Conservation (phyloP, 2,329 filamentous ascomycete species). For the Epichloe coenophiala region DNA sequence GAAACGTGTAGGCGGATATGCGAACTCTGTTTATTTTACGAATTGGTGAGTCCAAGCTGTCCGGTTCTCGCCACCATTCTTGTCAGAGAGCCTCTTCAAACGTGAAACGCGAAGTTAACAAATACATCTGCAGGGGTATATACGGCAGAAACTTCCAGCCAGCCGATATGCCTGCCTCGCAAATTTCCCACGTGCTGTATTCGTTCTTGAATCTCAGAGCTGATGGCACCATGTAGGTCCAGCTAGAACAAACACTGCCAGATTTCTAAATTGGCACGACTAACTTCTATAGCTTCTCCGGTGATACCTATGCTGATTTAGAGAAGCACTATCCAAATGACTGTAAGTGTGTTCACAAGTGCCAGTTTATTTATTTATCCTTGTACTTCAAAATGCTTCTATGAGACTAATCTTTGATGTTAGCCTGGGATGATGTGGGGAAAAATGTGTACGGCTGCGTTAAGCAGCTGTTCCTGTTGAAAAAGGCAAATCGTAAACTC, state of each 20-base stretch:
- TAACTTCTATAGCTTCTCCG: conserved; percentile 36
- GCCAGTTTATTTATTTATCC: background rate
- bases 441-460: conserved; percentile 69
- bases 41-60: conserved; percentile 28
- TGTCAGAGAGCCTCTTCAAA: background rate
- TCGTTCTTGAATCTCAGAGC: conserved; percentile 65
- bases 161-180: conserved; percentile 51
- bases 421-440: conserved; percentile 46
- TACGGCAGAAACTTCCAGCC: conserved; percentile 65
- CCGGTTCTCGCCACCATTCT: background rate
- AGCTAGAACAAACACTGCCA: background rate
- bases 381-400: background rate
- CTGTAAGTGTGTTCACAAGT: conserved; percentile 24
- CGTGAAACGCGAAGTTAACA: background rate
- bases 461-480: conserved; percentile 67
- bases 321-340: conserved; percentile 63
- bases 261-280: background rate
- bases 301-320: conserved; percentile 55
- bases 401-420: background rate
- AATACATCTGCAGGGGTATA: conserved; percentile 39
- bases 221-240: conserved; percentile 56
- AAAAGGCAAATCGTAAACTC: conserved; percentile 62
- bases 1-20: conserved; percentile 12
- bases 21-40: conserved; percentile 32
- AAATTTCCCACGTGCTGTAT: conserved; percentile 68